phyloP scores from a whole-genome alignment of 2,329 filamentous ascomycete genomes.

The Colletotrichum destructivum region DNA sequence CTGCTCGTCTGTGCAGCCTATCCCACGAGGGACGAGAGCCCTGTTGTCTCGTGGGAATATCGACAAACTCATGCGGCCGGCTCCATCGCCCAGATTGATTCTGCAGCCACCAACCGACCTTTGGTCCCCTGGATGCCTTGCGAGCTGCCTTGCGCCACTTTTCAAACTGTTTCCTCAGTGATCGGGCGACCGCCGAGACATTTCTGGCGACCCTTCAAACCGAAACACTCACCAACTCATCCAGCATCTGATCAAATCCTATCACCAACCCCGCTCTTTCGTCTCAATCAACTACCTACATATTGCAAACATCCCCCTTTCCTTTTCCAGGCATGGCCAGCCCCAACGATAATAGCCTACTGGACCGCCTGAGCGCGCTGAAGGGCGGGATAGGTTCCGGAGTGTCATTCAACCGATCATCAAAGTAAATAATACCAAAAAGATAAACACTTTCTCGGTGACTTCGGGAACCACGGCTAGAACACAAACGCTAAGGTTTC shows the following conservation, averaged over 20 bases:
- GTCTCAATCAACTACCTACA: background rate
- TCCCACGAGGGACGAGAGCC: background rate
- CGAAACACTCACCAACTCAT: constrained; percentile 6
- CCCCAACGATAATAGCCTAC: constrained; percentile 60
- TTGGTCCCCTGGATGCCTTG: constrained; percentile 33
- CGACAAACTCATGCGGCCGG: background rate
- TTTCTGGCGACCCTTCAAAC: background rate
- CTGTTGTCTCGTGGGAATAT: background rate
- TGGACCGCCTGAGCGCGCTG: constrained; percentile 70
- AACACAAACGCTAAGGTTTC: constrained; percentile 24
- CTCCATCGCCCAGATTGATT: constrained; percentile 1
- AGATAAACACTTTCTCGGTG: constrained; percentile 8
- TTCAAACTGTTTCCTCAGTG: background rate
- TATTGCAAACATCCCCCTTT: background rate
- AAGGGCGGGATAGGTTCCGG: constrained; percentile 54
- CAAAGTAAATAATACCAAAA: constrained; percentile 55
- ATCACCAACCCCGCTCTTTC: background rate
- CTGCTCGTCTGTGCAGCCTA: background rate
- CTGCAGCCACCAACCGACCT: background rate
- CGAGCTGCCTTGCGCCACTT: constrained; percentile 28
- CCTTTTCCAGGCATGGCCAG: constrained; percentile 15
- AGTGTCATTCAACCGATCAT: constrained; percentile 47
- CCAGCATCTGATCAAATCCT: constrained; percentile 3
- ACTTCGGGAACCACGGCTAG: constrained; percentile 5
- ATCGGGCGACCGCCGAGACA: background rate